phyloP scores from a whole-genome alignment of 2,329 filamentous ascomycete genomes.

The Fusarium verrucosum region DNA sequence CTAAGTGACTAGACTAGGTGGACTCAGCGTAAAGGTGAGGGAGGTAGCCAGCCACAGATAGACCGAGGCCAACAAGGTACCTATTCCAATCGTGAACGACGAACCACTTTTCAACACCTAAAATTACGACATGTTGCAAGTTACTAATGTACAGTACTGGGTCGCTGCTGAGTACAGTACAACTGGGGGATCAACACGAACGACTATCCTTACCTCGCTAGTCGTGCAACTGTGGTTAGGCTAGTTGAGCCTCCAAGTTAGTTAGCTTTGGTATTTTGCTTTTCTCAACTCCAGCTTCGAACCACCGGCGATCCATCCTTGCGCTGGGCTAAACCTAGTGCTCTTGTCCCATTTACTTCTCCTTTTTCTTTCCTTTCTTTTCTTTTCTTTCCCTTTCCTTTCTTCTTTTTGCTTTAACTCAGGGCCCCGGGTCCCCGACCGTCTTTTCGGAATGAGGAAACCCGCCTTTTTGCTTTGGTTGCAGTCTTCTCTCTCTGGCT shows the following conservation, averaged over 20 bases:
- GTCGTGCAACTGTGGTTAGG: conserved; percentile 2
- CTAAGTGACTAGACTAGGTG: too few species aligned
- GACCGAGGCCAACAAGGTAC: background rate
- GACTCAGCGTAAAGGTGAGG: background rate
- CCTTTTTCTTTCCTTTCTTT: background rate
- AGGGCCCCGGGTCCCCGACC: background rate
- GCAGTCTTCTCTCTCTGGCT: conserved; percentile 9
- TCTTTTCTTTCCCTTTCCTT: conserved; percentile 4
- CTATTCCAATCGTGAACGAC: background rate
- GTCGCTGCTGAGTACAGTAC: too few species aligned
- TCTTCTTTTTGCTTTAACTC: background rate
- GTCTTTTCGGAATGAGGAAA: conserved; percentile 15
- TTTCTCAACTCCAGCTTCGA: conserved; percentile 6
- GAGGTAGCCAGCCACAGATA: background rate
- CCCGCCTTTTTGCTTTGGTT: background rate
- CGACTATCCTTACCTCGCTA: conserved; percentile 7
- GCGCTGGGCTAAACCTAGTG: background rate
- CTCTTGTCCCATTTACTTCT: background rate
- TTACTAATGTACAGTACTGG: too few species aligned
- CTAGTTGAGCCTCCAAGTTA: background rate
- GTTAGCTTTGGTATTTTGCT: conserved; percentile 17
- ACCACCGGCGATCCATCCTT: conserved; percentile 14
- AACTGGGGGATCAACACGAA: conserved; percentile 16
- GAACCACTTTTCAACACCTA: conserved; percentile 8
- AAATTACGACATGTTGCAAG: conserved; percentile 7